These are phyloP conservation scores for Globisporangium camurandrum DNA, from an alignment of 352 stramenopile genomes.

Conservation along the genomic window DNA sequence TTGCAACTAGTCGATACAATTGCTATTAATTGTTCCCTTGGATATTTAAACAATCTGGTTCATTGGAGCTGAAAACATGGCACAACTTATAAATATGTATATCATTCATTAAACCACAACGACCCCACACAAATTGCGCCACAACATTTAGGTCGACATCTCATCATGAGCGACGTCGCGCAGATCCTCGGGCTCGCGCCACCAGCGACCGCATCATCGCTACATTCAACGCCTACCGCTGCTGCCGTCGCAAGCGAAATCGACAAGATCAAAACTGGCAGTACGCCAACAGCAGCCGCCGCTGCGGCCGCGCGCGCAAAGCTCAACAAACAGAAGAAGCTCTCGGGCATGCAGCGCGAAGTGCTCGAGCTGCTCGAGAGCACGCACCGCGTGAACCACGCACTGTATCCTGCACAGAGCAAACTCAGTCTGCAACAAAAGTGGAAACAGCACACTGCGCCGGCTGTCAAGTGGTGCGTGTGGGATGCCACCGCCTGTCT, in stretches of 20 bases:
- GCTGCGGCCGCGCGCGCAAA: conserved; percentile 7
- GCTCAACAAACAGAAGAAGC: conserved; percentile 40
- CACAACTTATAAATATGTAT: too few species aligned
- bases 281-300: conserved; percentile 8
- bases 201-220: conserved; percentile 4
- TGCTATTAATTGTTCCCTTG: too few species aligned
- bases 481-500: too few species aligned
- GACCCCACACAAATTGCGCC: neutral
- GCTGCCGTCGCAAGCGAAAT: conserved; percentile 23
- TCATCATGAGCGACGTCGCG: conserved; percentile 56
- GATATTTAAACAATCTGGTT: too few species aligned
- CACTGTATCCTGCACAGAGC: conserved; percentile 48
- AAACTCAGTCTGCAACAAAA: conserved; percentile 60
- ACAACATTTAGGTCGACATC: too few species aligned
- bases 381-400: conserved; percentile 51
- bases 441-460: conserved; percentile 39
- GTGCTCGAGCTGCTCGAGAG: conserved; percentile 58
- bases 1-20: too few species aligned
- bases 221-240: too few species aligned
- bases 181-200: conserved; percentile 55
- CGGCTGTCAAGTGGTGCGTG: conserved; percentile 43
- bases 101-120: too few species aligned
- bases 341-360: conserved; percentile 57
- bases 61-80: too few species aligned
- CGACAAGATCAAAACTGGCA: conserved; percentile 46